Evolutionary conservation across 2,329 filamentous ascomycete species (phyloP).

Genomic region (Ophiostoma tasmaniense): DNA sequence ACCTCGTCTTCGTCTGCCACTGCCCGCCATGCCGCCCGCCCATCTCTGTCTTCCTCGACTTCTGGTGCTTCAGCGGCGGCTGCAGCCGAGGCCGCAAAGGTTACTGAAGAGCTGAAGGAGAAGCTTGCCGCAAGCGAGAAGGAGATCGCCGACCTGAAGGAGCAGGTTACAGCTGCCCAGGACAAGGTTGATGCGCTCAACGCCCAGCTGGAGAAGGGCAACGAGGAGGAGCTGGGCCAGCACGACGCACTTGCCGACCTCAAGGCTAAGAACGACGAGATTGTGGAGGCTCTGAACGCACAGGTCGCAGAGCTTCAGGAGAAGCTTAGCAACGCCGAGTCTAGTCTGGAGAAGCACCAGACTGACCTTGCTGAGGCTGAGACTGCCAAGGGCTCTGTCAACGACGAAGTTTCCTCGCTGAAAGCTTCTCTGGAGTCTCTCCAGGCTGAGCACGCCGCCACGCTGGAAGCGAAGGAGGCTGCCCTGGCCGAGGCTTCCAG

Average conservation of each 20-base stretch:
- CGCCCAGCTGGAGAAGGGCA: slow-evolving; percentile 39
- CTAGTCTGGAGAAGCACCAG: slow-evolving; percentile 43
- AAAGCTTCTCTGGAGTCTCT: slow-evolving; percentile 43
- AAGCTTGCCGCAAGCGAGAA: slow-evolving; percentile 51
- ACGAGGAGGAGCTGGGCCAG: slow-evolving; percentile 37
- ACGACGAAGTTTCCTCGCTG: slow-evolving; percentile 36
- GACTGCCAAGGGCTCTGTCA: neutral
- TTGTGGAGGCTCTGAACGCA: slow-evolving; percentile 38
- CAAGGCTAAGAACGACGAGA: slow-evolving; percentile 42
- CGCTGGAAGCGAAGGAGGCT: slow-evolving; percentile 32
- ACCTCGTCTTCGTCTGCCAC: slow-evolving; percentile 33
- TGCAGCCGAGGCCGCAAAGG: slow-evolving; percentile 41
- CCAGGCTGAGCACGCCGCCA: slow-evolving; percentile 34
- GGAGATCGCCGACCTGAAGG: slow-evolving; percentile 49
- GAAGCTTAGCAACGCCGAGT: slow-evolving; percentile 44
- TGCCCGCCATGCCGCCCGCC: slow-evolving; percentile 35
- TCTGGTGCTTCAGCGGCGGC: slow-evolving; percentile 30
- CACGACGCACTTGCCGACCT: slow-evolving; percentile 40
- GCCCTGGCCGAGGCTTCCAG: slow-evolving; percentile 33
- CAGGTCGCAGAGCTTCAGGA: slow-evolving; percentile 41
- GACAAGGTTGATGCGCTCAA: slow-evolving; percentile 47
- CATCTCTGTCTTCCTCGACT: slow-evolving; percentile 26
- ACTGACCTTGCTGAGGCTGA: slow-evolving; percentile 39
- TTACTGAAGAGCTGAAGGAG: slow-evolving; percentile 51
- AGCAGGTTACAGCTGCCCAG: slow-evolving; percentile 47